Percentiles rank a stretch among this genome's conserved stretches.
phyloP scores from a whole-genome alignment of 1,139 yeast genomes.

The Pneumocystis jirovecii region DNA sequence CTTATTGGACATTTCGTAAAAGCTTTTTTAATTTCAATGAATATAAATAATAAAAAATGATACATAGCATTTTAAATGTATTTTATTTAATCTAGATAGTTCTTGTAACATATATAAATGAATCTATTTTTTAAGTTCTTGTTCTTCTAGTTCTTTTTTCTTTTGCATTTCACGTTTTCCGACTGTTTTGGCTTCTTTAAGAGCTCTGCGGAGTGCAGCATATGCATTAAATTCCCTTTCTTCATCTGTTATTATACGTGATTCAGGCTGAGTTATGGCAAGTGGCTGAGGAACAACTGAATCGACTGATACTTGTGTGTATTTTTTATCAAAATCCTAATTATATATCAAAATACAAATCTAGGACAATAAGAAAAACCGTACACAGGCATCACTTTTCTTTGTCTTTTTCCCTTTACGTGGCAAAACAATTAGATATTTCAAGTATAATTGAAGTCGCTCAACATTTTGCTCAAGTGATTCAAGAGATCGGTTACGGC shows the following conservation, averaged over 20 bases:
- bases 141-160: slow-evolving; percentile 12
- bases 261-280: slow-evolving; percentile 52
- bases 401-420: slow-evolving; percentile 53
- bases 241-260: slow-evolving; percentile 90
- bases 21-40: neutral
- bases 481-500: slow-evolving; percentile 96
- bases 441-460: slow-evolving; percentile 91
- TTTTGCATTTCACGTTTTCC: slow-evolving; percentile 98
- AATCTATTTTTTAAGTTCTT: neutral
- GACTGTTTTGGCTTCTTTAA: slow-evolving; percentile 81
- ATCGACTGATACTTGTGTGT: slow-evolving; percentile 36
- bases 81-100: too few species aligned
- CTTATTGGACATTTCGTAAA: neutral
- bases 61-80: neutral
- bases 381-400: slow-evolving; percentile 41
- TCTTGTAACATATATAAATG: neutral
- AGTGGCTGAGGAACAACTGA: slow-evolving; percentile 88
- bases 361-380: slow-evolving; percentile 50
- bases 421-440: slow-evolving; percentile 92
- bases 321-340: neutral
- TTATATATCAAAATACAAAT: neutral
- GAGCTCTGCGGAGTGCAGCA: slow-evolving; percentile 91
- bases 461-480: slow-evolving; percentile 87
- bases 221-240: slow-evolving; percentile 51
- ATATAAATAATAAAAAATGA: too few species aligned